phyloP scores from a whole-genome alignment of 352 stramenopile species.

The Pythium periplocum region DNA sequence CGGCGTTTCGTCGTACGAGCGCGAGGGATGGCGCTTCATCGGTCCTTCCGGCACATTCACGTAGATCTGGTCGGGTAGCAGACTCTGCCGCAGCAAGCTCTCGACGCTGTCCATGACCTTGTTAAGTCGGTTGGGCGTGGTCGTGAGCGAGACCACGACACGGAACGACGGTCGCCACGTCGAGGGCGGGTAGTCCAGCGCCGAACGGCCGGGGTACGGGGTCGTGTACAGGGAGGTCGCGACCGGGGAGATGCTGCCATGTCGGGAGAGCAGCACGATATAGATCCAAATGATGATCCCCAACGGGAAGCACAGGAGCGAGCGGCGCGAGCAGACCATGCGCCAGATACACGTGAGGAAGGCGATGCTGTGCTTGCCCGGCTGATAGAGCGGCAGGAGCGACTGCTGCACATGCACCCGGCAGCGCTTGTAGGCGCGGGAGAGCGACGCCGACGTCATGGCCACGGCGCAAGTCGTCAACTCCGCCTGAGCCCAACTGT shows the following conservation, averaged over 20 bases:
- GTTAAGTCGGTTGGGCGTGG: constrained; percentile 57
- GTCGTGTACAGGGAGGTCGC: constrained; percentile 64
- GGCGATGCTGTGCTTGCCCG: no score
- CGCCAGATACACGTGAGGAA: neutral
- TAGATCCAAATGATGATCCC: constrained; percentile 41
- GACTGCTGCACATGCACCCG: constrained; percentile 62
- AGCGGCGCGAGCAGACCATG: constrained; percentile 12
- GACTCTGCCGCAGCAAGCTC: constrained; percentile 49
- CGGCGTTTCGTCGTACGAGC: constrained; percentile 67
- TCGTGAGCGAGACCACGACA: constrained; percentile 81
- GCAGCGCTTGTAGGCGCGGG: constrained; percentile 7
- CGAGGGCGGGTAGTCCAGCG: constrained; percentile 27
- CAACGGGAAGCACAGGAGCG: constrained; percentile 29
- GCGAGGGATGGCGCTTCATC: constrained; percentile 74
- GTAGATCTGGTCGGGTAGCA: constrained; percentile 75
- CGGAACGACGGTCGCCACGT: constrained; percentile 63
- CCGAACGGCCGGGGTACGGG: constrained; percentile 38
- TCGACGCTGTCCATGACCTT: constrained; percentile 76
- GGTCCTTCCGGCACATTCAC: constrained; percentile 59
- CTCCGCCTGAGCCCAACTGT: no score
- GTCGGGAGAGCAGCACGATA: constrained; percentile 55
- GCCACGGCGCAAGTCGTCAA: no score
- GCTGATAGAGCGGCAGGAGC: constrained; percentile 36
- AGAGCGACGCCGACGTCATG: no score
- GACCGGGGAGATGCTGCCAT: constrained; percentile 71